These are phyloP conservation scores for Cutaneotrichosporon curvatum DNA, from an alignment of 1,284 basidiomycete species.

Conservation along the genomic window DNA sequence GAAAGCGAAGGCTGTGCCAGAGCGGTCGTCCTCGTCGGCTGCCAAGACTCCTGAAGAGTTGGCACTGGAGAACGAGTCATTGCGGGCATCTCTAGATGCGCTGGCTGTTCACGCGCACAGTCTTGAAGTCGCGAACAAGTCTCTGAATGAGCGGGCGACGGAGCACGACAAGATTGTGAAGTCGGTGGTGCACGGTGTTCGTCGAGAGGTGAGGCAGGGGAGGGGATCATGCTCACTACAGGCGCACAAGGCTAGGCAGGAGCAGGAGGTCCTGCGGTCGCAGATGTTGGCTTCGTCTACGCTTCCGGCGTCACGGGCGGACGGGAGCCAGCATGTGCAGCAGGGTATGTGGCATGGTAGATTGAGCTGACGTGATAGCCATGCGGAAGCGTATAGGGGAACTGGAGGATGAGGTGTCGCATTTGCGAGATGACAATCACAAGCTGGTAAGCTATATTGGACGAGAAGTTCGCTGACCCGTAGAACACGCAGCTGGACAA, in stretches of 20 bases:
- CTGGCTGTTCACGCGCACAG: conserved; percentile 36
- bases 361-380: conserved; percentile 2
- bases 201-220: conserved; percentile 30
- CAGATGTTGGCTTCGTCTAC: conserved; percentile 28
- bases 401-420: conserved; percentile 64
- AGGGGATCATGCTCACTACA: background rate
- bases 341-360: background rate
- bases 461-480: background rate
- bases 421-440: conserved; percentile 27
- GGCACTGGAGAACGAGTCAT: conserved; percentile 40
- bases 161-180: conserved; percentile 35
- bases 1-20: background rate
- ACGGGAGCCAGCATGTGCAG: background rate
- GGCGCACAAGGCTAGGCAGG: conserved; percentile 27
- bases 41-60: conserved; percentile 46
- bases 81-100: conserved; percentile 40
- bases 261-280: conserved; percentile 30
- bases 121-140: conserved; percentile 30
- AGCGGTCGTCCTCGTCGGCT: conserved; percentile 5
- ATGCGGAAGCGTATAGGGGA: conserved; percentile 51
- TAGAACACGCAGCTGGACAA: conserved; percentile 74
- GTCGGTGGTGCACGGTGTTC: conserved; percentile 34
- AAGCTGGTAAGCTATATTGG: conserved; percentile 22
- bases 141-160: conserved; percentile 23
- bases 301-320: background rate